Evolutionary conservation across 805 yeast species (phyloP).

Genomic region (Monosporozyma servazzii): DNA sequence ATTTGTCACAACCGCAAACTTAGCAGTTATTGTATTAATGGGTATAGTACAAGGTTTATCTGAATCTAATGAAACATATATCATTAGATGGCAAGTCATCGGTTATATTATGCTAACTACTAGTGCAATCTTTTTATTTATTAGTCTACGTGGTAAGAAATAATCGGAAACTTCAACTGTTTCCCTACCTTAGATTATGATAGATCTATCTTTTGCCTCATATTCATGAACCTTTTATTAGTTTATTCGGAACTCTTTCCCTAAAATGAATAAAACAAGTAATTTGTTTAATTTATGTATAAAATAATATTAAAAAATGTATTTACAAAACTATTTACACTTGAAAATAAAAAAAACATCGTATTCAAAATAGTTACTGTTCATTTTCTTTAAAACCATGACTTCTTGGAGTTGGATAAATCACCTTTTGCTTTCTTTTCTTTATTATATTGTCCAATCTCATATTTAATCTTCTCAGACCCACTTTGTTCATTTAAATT

Average conservation of each 20-base stretch:
- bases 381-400: slow-evolving; percentile 1
- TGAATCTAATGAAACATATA: slow-evolving; percentile 22
- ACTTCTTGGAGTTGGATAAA: background rate
- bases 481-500: slow-evolving; percentile 77
- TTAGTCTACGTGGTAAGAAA: slow-evolving; percentile 6
- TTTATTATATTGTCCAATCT: slow-evolving; percentile 68
- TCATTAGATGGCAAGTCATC: slow-evolving; percentile 28
- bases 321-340: background rate
- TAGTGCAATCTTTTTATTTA: slow-evolving; percentile 17
- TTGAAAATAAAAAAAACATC: background rate
- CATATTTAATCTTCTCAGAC: slow-evolving; percentile 63
- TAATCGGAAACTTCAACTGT: background rate
- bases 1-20: slow-evolving; percentile 21
- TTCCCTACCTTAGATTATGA: background rate
- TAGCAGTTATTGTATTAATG: slow-evolving; percentile 22
- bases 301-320: background rate
- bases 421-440: background rate
- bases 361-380: background rate
- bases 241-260: background rate
- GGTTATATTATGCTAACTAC: slow-evolving; percentile 22
- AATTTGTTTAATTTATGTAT: background rate
- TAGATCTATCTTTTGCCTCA: background rate
- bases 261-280: background rate
- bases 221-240: background rate
- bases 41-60: slow-evolving; percentile 26